These are phyloP conservation scores for Solanum bukasovii DNA, from an alignment of 257 asterid species.

Conservation along the genomic window DNA sequence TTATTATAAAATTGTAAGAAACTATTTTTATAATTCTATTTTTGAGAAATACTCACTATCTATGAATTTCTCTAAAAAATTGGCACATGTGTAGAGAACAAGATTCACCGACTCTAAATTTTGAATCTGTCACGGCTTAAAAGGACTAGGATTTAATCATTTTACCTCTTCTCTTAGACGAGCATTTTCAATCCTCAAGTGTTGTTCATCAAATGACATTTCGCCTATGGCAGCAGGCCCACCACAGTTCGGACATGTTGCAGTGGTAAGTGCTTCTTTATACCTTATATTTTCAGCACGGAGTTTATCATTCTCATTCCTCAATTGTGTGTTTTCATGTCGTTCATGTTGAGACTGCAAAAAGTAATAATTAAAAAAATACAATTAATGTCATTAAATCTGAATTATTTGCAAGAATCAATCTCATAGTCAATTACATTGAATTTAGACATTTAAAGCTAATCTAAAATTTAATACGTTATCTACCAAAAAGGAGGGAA, in stretches of 20 bases:
- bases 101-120: neutral
- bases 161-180: slow-evolving; percentile 71
- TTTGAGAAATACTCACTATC: neutral
- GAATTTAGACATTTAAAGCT: neutral
- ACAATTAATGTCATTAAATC: neutral
- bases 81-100: neutral
- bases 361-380: neutral
- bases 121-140: neutral
- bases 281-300: slow-evolving; percentile 57
- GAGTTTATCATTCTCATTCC: slow-evolving; percentile 62
- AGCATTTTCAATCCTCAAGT: slow-evolving; percentile 54
- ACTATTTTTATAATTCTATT: neutral
- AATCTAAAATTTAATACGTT: neutral
- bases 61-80: neutral
- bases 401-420: neutral
- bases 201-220: slow-evolving; percentile 79
- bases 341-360: slow-evolving; percentile 70
- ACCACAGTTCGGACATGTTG: slow-evolving; percentile 76
- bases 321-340: slow-evolving; percentile 52
- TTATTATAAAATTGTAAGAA: neutral
- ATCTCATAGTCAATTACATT: neutral
- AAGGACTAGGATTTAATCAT: neutral
- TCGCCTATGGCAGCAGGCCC: slow-evolving; percentile 72
- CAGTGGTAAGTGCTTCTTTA: slow-evolving; percentile 58
- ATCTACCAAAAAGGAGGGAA: neutral